These are phyloP conservation scores for Pythium rhizo-oryzae DNA, from an alignment of 352 stramenopile species.

Conservation along the genomic window DNA sequence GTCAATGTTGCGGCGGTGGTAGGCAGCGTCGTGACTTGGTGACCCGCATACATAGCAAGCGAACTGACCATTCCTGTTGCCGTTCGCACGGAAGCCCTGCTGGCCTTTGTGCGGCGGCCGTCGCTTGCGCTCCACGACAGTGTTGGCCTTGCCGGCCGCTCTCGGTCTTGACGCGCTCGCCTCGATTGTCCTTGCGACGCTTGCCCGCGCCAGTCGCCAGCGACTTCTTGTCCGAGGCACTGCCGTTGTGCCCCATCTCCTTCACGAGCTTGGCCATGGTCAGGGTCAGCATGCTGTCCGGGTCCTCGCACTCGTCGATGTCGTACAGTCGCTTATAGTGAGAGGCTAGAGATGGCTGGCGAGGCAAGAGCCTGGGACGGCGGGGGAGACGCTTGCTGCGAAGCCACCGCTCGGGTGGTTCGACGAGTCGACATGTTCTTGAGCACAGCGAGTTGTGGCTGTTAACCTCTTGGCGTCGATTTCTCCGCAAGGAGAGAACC, in stretches of 20 bases:
- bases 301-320: too few relatives aligned
- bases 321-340: too few relatives aligned
- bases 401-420: too few relatives aligned
- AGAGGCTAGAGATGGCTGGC: too few relatives aligned
- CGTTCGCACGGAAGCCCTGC: not conserved
- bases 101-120: not conserved
- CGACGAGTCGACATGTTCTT: too few relatives aligned
- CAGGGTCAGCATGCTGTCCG: too few relatives aligned
- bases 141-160: not conserved
- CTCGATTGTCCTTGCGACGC: not conserved
- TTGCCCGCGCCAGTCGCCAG: not conserved
- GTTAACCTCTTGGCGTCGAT: too few relatives aligned
- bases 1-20: not conserved
- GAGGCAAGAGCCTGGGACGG: too few relatives aligned
- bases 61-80: conserved; percentile 2
- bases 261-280: too few relatives aligned
- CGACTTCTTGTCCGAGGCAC: not conserved
- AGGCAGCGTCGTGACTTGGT: not conserved
- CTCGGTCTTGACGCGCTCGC: not conserved
- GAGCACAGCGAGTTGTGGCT: too few relatives aligned
- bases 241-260: not conserved
- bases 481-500: too few relatives aligned
- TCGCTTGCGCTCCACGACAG: conserved; percentile 1
- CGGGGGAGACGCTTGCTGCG: too few relatives aligned
- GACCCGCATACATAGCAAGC: not conserved